Evolutionary conservation across 2,329 filamentous ascomycete species (phyloP).

Genomic region (Trichoderma breve): DNA sequence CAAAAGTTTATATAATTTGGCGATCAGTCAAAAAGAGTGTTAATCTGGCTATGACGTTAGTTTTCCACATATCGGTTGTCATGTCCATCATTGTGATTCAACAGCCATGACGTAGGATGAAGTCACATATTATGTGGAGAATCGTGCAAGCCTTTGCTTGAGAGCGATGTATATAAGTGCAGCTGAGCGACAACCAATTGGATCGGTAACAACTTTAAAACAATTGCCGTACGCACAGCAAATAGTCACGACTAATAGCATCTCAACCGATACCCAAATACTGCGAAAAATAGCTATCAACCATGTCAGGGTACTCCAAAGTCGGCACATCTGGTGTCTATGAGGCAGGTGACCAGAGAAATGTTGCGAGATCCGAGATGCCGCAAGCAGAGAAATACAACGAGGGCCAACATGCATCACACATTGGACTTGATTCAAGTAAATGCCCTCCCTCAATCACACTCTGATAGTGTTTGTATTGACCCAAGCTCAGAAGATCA

Average conservation of each 20-base stretch:
- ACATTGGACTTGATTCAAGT: constrained; percentile 71
- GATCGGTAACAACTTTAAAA: neutral
- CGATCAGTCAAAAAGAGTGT: neutral
- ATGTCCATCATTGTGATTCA: constrained; percentile 2
- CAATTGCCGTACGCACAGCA: neutral
- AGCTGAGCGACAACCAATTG: neutral
- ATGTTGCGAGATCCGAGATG: constrained; percentile 51
- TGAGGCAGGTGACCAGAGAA: constrained; percentile 75
- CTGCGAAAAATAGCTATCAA: constrained; percentile 14
- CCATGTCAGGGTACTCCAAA: constrained; percentile 51
- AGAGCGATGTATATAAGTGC: neutral
- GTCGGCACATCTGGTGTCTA: constrained; percentile 67
- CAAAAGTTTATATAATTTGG: neutral
- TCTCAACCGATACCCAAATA: neutral
- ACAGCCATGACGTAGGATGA: constrained; percentile 14
- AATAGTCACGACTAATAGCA: too few species aligned
- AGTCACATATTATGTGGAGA: constrained; percentile 11
- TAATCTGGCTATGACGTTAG: constrained; percentile 11
- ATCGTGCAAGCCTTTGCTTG: neutral
- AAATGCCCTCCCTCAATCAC: constrained; percentile 31
- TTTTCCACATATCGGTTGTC: neutral
- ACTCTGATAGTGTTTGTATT: constrained; percentile 4
- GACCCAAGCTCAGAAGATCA: constrained; percentile 57
- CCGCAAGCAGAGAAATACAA: constrained; percentile 60
- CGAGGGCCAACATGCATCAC: constrained; percentile 69